Evolutionary conservation across 164 flowering plant genomes (phyloP).

Genomic region (Kingdonia uniflora): DNA sequence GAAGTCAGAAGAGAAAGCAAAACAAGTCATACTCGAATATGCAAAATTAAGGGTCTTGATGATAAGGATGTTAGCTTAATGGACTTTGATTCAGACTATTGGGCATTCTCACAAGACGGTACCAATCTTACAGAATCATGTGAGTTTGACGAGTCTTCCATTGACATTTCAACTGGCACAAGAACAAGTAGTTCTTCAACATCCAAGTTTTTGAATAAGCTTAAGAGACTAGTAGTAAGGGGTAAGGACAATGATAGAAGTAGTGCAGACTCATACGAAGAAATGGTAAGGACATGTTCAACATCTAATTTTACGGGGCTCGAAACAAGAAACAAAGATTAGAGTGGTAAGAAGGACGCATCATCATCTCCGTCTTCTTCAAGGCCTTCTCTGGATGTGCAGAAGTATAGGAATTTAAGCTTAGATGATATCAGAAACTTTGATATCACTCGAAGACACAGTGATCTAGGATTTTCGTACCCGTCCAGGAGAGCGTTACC

Average conservation of each 20-base stretch:
- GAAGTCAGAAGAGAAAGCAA: conserved; percentile 73
- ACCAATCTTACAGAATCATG: conserved; percentile 49
- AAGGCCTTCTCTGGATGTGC: conserved; percentile 29
- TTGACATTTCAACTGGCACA: conserved; percentile 17
- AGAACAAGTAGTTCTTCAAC: conserved; percentile 22
- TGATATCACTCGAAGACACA: conserved; percentile 14
- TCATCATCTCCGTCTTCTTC: conserved; percentile 14
- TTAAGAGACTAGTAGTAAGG: conserved; percentile 37
- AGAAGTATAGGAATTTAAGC: conserved; percentile 17
- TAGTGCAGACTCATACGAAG: conserved; percentile 16
- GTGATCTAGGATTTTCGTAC: conserved; percentile 19
- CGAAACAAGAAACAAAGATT: conserved; percentile 14
- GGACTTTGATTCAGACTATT: conserved; percentile 49
- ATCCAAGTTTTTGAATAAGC: conserved; percentile 42
- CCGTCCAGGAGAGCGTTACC: conserved; percentile 13
- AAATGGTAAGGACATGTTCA: conserved; percentile 14
- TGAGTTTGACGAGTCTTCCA: conserved; percentile 44
- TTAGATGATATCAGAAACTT: conserved; percentile 15
- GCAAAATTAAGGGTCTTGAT: conserved; percentile 39
- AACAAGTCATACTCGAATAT: conserved; percentile 76
- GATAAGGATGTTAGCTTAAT: conserved; percentile 14
- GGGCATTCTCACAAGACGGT: conserved; percentile 47
- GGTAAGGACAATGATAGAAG: conserved; percentile 33
- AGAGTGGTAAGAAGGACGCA: conserved; percentile 5
- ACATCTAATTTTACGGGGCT: conserved; percentile 1